Base-by-base conservation (phyloP, 2,329 filamentous ascomycete genomes). In the Proliferodiscus dingleyae region DNA sequence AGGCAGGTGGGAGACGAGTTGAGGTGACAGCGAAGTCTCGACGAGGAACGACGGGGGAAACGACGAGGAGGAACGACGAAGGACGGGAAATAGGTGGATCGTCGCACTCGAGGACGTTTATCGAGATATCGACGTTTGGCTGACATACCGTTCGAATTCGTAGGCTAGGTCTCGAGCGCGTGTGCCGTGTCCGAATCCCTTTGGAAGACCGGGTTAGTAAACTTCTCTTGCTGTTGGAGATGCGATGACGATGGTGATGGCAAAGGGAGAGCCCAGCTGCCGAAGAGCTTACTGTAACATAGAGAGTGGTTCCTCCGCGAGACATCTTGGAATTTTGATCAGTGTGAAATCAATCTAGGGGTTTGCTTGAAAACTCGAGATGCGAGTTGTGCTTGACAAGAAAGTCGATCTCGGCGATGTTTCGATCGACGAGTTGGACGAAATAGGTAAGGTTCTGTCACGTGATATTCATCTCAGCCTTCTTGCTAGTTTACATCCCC, bases 131-230 rank as follows among this genome's bases (percentile, higher is more conserved):
- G 72, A 69, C 65, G 68, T 67, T 53, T 67, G 69, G 68, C 65
- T 77, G 78, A 95, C 90, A 82, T 95, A 96, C 89, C 91, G 89
- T 90, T 97, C 91, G 87, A 97, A 97, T 80, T 97, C 91, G 87
- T 95, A 96, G 77, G 91, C 89, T 70, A 97, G 87, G 78, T 98
- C 90, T 82, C 93, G 89, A 70, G 93, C 89, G 77, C 93, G 89
- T 70, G 91, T 96, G 71, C 91, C 89, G 73, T 95, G 89, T 80
- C 91, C 94, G 72, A 98, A 98, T 80, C 93, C 93, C 60, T 63
- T 34, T 40, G 3, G 21, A 9, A 34, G 33, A 23, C 37, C 7
- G 19, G 21, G 39, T 55, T 22, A 56, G 52, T 37, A 29, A 24
- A 24, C 41, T 41, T 42, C 29, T 43, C 11, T 34, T 41, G 37